Evolutionary conservation across 257 asterid species (phyloP).

Genomic region (Salvia splendens): DNA sequence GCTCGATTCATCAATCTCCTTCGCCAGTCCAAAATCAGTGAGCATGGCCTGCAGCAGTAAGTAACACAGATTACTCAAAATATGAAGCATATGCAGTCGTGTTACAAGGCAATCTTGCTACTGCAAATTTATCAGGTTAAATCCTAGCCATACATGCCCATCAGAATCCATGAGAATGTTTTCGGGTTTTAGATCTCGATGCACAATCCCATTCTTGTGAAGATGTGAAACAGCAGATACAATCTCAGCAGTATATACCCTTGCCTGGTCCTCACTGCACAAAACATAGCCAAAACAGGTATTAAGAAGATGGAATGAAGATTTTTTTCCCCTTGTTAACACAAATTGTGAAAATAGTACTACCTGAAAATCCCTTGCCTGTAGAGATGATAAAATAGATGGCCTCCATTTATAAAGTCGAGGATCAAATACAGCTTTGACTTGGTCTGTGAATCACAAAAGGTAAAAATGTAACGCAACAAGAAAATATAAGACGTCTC

Average conservation of each 20-base stretch:
- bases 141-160: conserved; percentile 71
- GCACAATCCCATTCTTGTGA: conserved; percentile 89
- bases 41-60: conserved; percentile 66
- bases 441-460: conserved; percentile 56
- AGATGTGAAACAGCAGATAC: conserved; percentile 96
- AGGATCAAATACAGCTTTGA: conserved; percentile 81
- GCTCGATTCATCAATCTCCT: conserved; percentile 86
- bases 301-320: conserved; percentile 33
- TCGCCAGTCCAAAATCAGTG: conserved; percentile 92
- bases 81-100: background rate
- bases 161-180: conserved; percentile 96
- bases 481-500: background rate
- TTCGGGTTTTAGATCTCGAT: conserved; percentile 94
- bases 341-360: conserved; percentile 40
- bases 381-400: conserved; percentile 94
- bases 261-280: conserved; percentile 95
- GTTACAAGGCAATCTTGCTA: conserved; percentile 26
- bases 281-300: conserved; percentile 34
- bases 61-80: conserved; percentile 20
- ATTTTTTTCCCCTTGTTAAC: conserved; percentile 2
- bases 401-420: conserved; percentile 93
- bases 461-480: conserved; percentile 1
- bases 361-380: conserved; percentile 97
- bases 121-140: conserved; percentile 20
- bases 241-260: conserved; percentile 90